Percentiles rank a stretch among this genome's conserved stretches.
phyloP scores from a whole-genome alignment of 192 early-diverging fungal genomes.

The Coemansia sp. region DNA sequence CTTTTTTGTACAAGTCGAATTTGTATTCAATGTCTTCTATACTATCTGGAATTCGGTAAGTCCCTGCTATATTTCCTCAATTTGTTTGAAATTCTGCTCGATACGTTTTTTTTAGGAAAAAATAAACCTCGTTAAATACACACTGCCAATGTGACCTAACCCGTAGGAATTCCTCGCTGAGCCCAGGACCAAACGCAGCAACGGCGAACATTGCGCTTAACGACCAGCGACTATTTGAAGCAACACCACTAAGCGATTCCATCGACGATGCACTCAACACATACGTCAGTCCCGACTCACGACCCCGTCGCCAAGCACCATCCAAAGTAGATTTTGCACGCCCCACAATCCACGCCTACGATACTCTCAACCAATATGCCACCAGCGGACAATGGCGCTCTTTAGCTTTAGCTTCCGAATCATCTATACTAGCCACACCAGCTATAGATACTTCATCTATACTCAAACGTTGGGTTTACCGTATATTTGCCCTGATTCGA shows the following conservation, averaged over 20 bases:
- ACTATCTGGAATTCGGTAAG: slow-evolving; percentile 40
- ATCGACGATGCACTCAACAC: slow-evolving; percentile 32
- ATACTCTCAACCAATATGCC: slow-evolving; percentile 41
- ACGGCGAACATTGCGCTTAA: slow-evolving; percentile 5
- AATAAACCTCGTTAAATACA: no score
- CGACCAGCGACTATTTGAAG: slow-evolving; percentile 36
- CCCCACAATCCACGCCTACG: slow-evolving; percentile 21
- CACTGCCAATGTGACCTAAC: not conserved
- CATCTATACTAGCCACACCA: slow-evolving; percentile 22
- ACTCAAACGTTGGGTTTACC: slow-evolving; percentile 44
- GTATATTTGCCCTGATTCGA: slow-evolving; percentile 25
- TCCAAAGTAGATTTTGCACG: slow-evolving; percentile 16
- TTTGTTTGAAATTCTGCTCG: no score
- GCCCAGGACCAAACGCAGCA: not conserved
- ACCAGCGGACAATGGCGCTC: slow-evolving; percentile 43
- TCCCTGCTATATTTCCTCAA: no score
- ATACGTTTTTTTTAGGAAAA: no score
- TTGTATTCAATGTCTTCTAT: slow-evolving; percentile 19
- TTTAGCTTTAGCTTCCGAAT: slow-evolving; percentile 32
- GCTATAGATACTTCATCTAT: not conserved
- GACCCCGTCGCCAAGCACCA: slow-evolving; percentile 38
- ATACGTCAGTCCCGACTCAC: slow-evolving; percentile 18
- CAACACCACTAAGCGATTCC: slow-evolving; percentile 25
- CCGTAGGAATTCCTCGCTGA: not conserved
- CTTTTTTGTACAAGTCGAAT: not conserved